Evolutionary conservation across 306 rosid genomes (phyloP), one percentile per base, ranked within the genome.

Genomic region (Mucuna pruriens): DNA sequence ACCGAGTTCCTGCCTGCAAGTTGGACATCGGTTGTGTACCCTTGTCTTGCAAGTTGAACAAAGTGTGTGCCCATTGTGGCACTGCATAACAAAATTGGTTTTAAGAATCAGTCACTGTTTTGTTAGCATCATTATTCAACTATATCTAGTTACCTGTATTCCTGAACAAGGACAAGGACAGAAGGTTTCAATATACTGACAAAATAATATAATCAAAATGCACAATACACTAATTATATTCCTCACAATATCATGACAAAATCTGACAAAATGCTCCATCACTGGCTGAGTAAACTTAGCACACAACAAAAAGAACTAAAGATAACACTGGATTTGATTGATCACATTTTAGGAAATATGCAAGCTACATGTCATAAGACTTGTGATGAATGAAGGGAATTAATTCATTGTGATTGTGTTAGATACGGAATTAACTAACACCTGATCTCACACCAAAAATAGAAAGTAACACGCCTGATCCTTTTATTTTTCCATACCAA

Each of bases 21-120:
- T 91, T 39, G 97, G 97, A 75, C 97, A 91, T 42, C 97, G 83
- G 71, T 88, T 91, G 83, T 91, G 97, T n/a, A 91, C 95, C 83
- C 88, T 89, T 58, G 90, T 85, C 89, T 91, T 91, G 78, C 97
- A 91, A 26, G 93, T 85, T 38, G 94, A 91, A 57, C 97, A 91
- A 45, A 91, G 94, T 74, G 97, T 91, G 63, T 91, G 97, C 20
- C 97, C 97, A 17, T 91, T 89, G 84, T 84, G 97, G 66, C 97
- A 91, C 97, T 91, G 90, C 90, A 89, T 34, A 79, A 62, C 25
- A 58, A 62, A 51, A 82, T 7, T 19, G 54, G 65, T 72, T 20
- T 74, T 54, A 63, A 19, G 77, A 78, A 80, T 65, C 49, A 76
- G 66, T 67, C 49, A 65, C 13, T 33, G 77, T 26, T 22, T 42